Evolutionary conservation across 805 yeast species (phyloP).

Genomic region (Starmera dryadoides): DNA sequence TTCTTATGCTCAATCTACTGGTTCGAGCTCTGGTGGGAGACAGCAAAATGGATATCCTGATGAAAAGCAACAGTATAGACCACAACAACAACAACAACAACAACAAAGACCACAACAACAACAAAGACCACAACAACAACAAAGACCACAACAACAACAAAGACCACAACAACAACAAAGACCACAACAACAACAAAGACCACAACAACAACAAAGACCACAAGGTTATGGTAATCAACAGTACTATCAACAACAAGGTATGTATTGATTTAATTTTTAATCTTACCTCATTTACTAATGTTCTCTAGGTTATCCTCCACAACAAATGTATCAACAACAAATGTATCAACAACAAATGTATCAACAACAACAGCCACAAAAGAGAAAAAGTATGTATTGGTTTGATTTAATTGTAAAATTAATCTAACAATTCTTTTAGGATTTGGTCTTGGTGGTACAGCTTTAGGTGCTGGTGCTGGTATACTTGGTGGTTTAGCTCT

Average conservation of each 20-base stretch:
- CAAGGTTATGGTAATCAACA: slow-evolving; percentile 13
- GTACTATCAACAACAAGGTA: slow-evolving; percentile 17
- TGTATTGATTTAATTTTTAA: slow-evolving; percentile 5
- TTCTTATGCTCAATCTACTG: too few species aligned
- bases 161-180: slow-evolving; percentile 11
- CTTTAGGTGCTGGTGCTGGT: slow-evolving; percentile 23
- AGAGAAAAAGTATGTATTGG: slow-evolving; percentile 32
- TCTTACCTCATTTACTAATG: not conserved
- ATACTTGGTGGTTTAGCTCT: slow-evolving; percentile 22
- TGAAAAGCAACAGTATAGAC: not conserved
- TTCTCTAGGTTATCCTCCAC: not conserved
- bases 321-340: slow-evolving; percentile 17
- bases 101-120: slow-evolving; percentile 13
- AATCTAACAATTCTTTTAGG: slow-evolving; percentile 15
- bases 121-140: slow-evolving; percentile 7
- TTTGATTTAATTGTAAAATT: slow-evolving; percentile 18
- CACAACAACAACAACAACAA: slow-evolving; percentile 8
- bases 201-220: slow-evolving; percentile 8
- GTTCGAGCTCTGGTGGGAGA: too few species aligned
- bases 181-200: slow-evolving; percentile 8
- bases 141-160: slow-evolving; percentile 14
- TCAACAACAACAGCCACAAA: slow-evolving; percentile 22
- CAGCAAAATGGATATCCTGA: slow-evolving; percentile 5
- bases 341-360: slow-evolving; percentile 10
- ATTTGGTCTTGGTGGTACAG: slow-evolving; percentile 18